A percentile compares a stretch with the other conserved stretches of the same genome.
phyloP scores from a whole-genome alignment of 2,329 filamentous ascomycete genomes.

The Colletotrichum spinosum region DNA sequence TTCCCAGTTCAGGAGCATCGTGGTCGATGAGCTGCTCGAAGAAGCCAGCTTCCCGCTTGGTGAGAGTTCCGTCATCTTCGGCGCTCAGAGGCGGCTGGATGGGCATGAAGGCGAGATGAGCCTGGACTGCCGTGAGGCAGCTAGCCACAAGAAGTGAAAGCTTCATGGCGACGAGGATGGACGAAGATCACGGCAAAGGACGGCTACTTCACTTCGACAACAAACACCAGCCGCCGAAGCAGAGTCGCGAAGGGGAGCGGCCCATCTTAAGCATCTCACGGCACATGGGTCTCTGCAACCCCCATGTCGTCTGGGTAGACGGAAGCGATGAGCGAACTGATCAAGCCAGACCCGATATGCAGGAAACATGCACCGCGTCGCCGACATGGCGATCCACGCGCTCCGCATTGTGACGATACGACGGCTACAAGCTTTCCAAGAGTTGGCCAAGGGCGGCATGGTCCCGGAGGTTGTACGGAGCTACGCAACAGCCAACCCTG shows the following conservation, averaged over 20 bases:
- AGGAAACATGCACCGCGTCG: not conserved
- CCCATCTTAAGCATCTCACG: constrained; percentile 7
- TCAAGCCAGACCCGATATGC: not conserved
- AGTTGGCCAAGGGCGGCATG: constrained; percentile 2
- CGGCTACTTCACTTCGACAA: constrained; percentile 9
- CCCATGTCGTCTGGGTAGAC: not conserved
- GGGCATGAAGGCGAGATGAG: constrained; percentile 23
- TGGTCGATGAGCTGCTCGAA: constrained; percentile 72
- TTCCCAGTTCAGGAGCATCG: constrained; percentile 57
- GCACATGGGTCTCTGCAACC: constrained; percentile 7
- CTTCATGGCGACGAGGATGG: constrained; percentile 26
- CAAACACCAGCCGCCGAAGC: not conserved
- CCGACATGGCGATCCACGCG: not conserved
- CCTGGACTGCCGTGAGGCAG: constrained; percentile 22
- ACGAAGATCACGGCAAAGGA: constrained; percentile 7
- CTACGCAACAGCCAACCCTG: not conserved
- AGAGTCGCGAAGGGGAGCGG: not conserved
- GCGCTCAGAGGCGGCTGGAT: constrained; percentile 22
- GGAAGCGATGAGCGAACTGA: not conserved
- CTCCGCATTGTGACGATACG: not conserved
- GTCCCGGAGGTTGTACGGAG: not conserved
- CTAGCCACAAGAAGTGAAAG: constrained; percentile 22
- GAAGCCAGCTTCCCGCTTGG: constrained; percentile 22
- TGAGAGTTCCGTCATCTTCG: constrained; percentile 10
- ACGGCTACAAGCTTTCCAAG: constrained; percentile 31